Conservation (phyloP, 176 grass and related monocot genomes). For the Lolium rigidum region DNA sequence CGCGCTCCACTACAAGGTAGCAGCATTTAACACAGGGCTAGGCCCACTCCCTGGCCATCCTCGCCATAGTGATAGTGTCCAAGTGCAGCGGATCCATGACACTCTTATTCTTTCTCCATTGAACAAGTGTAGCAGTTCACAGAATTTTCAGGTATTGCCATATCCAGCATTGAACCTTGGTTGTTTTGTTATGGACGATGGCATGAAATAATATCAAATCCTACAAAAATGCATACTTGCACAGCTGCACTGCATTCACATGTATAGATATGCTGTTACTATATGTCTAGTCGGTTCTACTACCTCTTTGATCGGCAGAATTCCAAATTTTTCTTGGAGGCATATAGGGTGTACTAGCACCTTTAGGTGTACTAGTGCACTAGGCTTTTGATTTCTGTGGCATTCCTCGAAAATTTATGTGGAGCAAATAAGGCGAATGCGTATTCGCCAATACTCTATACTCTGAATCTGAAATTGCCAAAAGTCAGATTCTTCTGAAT, state of each 20-base stretch:
- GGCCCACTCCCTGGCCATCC: conserved; percentile 32
- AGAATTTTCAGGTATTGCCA: conserved; percentile 37
- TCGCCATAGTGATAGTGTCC: conserved; percentile 15
- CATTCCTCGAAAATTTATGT: background rate
- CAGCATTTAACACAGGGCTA: conserved; percentile 18
- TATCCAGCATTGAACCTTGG: conserved; percentile 5
- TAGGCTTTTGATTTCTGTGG: background rate
- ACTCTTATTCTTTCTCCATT: conserved; percentile 20
- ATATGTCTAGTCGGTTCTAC: background rate
- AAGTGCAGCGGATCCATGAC: conserved; percentile 28
- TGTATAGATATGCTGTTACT: background rate
- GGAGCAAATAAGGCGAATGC: background rate
- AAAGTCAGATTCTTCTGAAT: conserved; percentile 1
- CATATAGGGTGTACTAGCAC: too few species aligned
- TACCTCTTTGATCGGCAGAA: background rate
- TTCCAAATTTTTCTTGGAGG: background rate
- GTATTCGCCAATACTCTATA: background rate
- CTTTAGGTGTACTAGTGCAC: too few species aligned
- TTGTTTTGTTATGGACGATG: conserved; percentile 11
- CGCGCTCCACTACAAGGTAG: background rate
- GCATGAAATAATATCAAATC: background rate
- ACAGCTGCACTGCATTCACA: background rate
- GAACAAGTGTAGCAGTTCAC: background rate
- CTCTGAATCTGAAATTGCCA: background rate
- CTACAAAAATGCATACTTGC: background rate